Evolutionary conservation across 768 basidiomycete genomes (phyloP).

Genomic region (Pulveroboletus ravenelii): DNA sequence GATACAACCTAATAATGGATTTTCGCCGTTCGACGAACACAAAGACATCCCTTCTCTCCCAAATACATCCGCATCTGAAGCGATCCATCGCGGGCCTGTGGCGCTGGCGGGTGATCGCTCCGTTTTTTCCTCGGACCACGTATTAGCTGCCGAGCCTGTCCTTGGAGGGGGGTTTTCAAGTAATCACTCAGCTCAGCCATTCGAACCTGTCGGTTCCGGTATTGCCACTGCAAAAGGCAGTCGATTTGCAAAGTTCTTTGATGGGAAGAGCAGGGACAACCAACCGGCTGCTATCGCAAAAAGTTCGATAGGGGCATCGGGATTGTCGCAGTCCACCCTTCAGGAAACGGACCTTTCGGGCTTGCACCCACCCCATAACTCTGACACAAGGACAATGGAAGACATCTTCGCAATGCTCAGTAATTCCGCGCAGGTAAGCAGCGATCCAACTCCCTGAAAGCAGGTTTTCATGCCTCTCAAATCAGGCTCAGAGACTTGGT

Average conservation of each 20-base stretch:
- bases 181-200: constrained; percentile 13
- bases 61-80: constrained; percentile 16
- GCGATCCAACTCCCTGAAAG: neutral
- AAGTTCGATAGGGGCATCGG: constrained; percentile 35
- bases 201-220: constrained; percentile 36
- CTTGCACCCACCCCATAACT: constrained; percentile 35
- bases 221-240: constrained; percentile 65
- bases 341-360: constrained; percentile 43
- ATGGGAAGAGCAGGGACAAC: constrained; percentile 56
- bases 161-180: constrained; percentile 15
- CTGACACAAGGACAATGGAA: constrained; percentile 63
- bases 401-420: constrained; percentile 80
- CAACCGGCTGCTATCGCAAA: constrained; percentile 33
- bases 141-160: constrained; percentile 11
- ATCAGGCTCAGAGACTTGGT: constrained; percentile 27
- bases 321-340: constrained; percentile 43
- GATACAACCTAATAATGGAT: constrained; percentile 30
- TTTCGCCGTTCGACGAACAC: constrained; percentile 56
- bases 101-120: constrained; percentile 19
- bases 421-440: constrained; percentile 66
- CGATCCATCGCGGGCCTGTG: constrained; percentile 16
- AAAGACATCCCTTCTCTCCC: constrained; percentile 8
- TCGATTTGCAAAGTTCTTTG: constrained; percentile 85
- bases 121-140: constrained; percentile 22
- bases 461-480: constrained; percentile 6